phyloP scores from a whole-genome alignment of 208 protist species.

The Leishmania martiniquensis region DNA sequence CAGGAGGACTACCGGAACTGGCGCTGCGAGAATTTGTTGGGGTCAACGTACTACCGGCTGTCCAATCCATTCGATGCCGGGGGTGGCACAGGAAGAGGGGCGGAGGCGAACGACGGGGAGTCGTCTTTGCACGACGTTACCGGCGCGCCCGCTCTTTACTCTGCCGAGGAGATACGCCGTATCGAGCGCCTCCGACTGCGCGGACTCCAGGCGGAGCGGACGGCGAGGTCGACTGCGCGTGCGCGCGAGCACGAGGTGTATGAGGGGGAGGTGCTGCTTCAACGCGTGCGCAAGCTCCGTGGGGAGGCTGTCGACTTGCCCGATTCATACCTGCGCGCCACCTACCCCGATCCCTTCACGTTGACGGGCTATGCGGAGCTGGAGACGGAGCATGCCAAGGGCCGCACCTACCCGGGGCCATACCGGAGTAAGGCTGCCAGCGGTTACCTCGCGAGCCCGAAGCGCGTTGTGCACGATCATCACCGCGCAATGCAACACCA shows the following conservation, averaged over 20 bases:
- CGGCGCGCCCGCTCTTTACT: background rate
- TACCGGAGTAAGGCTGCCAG: slow-evolving; percentile 4
- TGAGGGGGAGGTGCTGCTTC: slow-evolving; percentile 26
- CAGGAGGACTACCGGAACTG: slow-evolving; percentile 49
- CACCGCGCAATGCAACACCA: slow-evolving; percentile 14
- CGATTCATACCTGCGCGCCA: slow-evolving; percentile 42
- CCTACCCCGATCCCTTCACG: slow-evolving; percentile 29
- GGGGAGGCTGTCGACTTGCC: slow-evolving; percentile 54
- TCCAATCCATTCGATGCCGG: background rate
- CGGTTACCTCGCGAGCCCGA: slow-evolving; percentile 15
- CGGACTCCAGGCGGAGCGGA: slow-evolving; percentile 40
- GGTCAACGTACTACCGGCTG: slow-evolving; percentile 27
- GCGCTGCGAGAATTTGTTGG: slow-evolving; percentile 29
- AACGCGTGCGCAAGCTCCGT: slow-evolving; percentile 27
- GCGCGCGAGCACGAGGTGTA: slow-evolving; percentile 3
- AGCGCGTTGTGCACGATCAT: slow-evolving; percentile 27
- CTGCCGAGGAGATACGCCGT: slow-evolving; percentile 10
- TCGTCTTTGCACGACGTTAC: background rate
- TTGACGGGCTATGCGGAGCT: slow-evolving; percentile 15
- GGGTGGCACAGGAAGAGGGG: background rate
- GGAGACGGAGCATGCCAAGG: background rate
- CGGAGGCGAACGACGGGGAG: background rate
- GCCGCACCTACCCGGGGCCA: slow-evolving; percentile 1
- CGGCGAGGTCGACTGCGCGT: slow-evolving; percentile 11
- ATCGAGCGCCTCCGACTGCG: slow-evolving; percentile 35